phyloP scores from a whole-genome alignment of 495 filamentous ascomycete genomes.

The Amphirosellinia nigrospora region DNA sequence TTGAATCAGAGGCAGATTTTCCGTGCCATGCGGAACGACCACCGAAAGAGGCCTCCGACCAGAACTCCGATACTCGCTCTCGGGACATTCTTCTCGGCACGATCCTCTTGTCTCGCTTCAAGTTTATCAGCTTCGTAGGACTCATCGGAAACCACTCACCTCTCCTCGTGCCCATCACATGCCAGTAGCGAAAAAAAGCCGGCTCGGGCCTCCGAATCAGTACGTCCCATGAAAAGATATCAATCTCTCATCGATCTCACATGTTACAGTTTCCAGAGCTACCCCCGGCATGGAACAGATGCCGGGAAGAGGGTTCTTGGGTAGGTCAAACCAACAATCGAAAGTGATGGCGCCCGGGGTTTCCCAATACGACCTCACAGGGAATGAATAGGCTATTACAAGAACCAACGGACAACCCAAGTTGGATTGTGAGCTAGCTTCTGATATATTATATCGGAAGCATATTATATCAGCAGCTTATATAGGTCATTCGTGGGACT shows the following conservation, averaged over 20 bases:
- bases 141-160: background rate
- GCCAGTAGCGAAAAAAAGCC: background rate
- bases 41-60: background rate
- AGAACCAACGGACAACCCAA: background rate
- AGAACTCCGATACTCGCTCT: slow-evolving; percentile 5
- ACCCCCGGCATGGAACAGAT: background rate
- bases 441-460: no score
- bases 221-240: background rate
- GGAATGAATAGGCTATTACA: background rate
- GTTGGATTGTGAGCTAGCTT: background rate
- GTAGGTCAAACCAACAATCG: background rate
- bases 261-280: background rate
- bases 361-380: background rate
- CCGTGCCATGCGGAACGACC: background rate
- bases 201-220: background rate
- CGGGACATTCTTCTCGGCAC: background rate
- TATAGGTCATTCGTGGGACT: background rate
- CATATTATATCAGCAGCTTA: background rate
- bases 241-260: background rate
- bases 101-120: background rate
- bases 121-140: background rate
- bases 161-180: background rate
- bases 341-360: background rate
- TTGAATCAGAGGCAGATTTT: background rate
- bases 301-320: background rate